Evolutionary conservation across 1,284 basidiomycete species (phyloP), one percentile per base, ranked within the genome.

Genomic region (Trichosporon ovoides): DNA sequence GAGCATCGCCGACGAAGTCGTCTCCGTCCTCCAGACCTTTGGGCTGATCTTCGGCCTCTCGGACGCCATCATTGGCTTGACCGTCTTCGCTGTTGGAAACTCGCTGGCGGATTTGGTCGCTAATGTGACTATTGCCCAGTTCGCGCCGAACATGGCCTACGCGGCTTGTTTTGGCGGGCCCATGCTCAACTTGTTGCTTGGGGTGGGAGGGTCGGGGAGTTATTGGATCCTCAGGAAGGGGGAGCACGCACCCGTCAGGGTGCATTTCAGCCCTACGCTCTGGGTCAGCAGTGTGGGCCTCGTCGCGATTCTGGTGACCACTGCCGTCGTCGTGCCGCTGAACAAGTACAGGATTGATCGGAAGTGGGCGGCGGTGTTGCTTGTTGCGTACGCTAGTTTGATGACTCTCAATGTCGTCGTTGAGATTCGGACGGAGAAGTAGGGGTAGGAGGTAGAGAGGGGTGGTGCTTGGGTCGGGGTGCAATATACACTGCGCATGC

Each of bases 61-160:
- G n/a, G 91, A 98, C 73, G 94, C 95, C 24, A 95, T 98, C 70
- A 88, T 98, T 54, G 95, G 95, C 3, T 71, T 98, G 52, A 98
- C 94, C 0, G 71, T 98, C 63, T 98, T 98, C 69, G 95, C 94
- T 0, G 83, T 97, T 34, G 95, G 95, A 19, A 98, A 98, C 77
- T 94, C 90, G 33, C 83, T 97, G 7, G 95, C 94, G 1, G 95
- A 98, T 77, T 83, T 98, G 18, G 94, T 98, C 3, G 94, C 95
- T 35, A 98, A 98, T 78, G 88, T 92, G 78, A 94, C 90, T 51
- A 90, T 91, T 9, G 92, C 91, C 18, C 87, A 75, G 61, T 78
- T 77, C 56, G 74, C 77, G 1, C 77, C 77, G 10, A 72, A 73
- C 37, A 78, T 78, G 77, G 75, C 76, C 12, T 78, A 76, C 60